Evolutionary conservation across 2,329 filamentous ascomycete species (phyloP), one percentile per base, ranked within the genome.

Genomic region (Knoxdaviesia proteae): DNA sequence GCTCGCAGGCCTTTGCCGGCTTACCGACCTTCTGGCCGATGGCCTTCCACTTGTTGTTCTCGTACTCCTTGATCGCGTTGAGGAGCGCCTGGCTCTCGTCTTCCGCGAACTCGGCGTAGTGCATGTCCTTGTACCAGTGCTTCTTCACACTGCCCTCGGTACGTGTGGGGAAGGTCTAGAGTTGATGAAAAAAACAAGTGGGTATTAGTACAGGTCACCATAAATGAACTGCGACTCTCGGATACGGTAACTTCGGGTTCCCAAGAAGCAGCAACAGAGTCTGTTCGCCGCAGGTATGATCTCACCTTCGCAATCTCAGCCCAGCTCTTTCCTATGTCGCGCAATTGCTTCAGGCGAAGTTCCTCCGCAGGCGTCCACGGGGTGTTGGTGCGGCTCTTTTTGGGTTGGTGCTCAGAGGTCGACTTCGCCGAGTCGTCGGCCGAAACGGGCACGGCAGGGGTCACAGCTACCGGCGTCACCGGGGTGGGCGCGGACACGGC

Each of bases 51-150:
- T 96, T 96, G 60, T 92, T 94, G 56, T 84, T 80, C 58, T 98
- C 90, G 62, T 96, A 96, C 58, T 98, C 90, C 62, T 94, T 94
- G 63, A 98, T 98, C 32, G 90, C 90, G 49, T 82, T 84, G 50
- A 93, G 73, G 46, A 98, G 64, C 35, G 82, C 81, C 52, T 77
- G 71, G 55, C 77, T 84, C 74, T 94, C 90, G 56, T 96, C 86
- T 65, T 94, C 88, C 41, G 84, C 87, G 58, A 98, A 96, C 57
- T 96, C 90, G 49, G 90, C 90, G 58, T 96, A 96, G 58, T 98
- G 90, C 90, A 98, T 98, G 53, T 98, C 90, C 83, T 96, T 96
- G 62, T 98, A 96, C 88, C 90, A 98, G 59, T 98, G 90, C 63
- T 96, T 98, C 69, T 96, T 98, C 29, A 98, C 90, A 54, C 87